phyloP scores from a whole-genome alignment of 208 protist species.

The Leishmania guyanensis region DNA sequence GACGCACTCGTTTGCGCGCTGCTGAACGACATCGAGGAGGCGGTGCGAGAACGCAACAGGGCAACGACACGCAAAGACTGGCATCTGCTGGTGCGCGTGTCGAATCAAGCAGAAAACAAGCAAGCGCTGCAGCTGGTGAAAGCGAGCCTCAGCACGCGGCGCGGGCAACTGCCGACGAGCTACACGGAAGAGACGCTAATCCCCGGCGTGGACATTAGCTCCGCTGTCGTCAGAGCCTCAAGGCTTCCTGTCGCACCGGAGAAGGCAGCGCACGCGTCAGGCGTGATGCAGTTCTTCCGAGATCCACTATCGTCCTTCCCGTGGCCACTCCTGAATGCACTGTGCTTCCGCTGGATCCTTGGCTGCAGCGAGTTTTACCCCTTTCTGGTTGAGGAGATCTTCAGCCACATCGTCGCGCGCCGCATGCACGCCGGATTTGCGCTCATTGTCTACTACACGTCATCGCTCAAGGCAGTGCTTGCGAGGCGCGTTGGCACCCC shows the following conservation, averaged over 20 bases:
- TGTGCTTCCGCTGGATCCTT: constrained; percentile 63
- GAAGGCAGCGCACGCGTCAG: neutral
- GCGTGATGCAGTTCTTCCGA: constrained; percentile 11
- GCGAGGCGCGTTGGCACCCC: constrained; percentile 20
- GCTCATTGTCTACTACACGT: constrained; percentile 50
- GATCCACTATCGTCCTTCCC: constrained; percentile 36
- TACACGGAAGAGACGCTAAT: constrained; percentile 31
- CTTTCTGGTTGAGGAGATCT: constrained; percentile 42
- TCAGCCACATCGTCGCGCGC: constrained; percentile 59
- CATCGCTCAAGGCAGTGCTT: constrained; percentile 51
- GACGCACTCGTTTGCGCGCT: constrained; percentile 21
- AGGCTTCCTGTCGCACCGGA: neutral
- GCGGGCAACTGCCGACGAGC: constrained; percentile 36
- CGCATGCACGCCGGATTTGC: constrained; percentile 58
- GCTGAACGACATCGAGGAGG: constrained; percentile 24
- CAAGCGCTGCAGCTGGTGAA: constrained; percentile 49
- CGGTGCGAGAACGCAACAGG: constrained; percentile 27
- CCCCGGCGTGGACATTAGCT: neutral
- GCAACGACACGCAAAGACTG: constrained; percentile 20
- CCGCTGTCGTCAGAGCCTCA: neutral
- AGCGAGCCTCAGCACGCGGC: constrained; percentile 37
- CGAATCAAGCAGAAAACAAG: constrained; percentile 28
- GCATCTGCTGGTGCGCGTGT: constrained; percentile 29
- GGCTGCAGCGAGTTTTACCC: constrained; percentile 44
- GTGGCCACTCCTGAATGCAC: constrained; percentile 51